Conservation (phyloP, 2,329 filamentous ascomycete species). For the Teratosphaeria gauchensis region DNA sequence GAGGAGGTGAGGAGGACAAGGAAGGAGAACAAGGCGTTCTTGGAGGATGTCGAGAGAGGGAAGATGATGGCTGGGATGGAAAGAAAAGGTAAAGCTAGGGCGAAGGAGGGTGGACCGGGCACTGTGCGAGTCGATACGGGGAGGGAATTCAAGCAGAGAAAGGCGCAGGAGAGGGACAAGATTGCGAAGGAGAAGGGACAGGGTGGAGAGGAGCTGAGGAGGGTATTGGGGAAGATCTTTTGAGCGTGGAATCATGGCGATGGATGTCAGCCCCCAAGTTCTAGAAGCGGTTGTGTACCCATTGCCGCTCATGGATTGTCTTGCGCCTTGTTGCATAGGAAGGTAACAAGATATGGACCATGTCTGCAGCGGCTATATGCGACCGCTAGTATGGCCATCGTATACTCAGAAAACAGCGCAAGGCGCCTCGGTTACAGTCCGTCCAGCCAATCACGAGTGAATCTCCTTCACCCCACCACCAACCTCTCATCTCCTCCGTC, state of each 20-base stretch:
- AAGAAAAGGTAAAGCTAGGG: conserved; percentile 35
- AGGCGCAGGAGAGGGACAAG: conserved; percentile 9
- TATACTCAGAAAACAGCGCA: too few species aligned
- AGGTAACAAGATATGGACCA: too few species aligned
- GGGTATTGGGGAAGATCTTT: conserved; percentile 13
- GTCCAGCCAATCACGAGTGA: too few species aligned
- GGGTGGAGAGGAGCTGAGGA: conserved; percentile 3
- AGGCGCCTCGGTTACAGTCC: too few species aligned
- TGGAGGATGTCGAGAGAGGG: conserved; percentile 66
- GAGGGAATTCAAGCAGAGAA: conserved; percentile 55
- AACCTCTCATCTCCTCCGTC: too few species aligned
- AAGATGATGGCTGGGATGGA: conserved; percentile 69
- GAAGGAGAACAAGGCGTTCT: conserved; percentile 72
- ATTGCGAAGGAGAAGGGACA: conserved; percentile 4
- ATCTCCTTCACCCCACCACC: too few species aligned
- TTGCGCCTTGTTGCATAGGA: too few species aligned
- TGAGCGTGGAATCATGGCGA: conserved; percentile 1
- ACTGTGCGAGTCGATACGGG: conserved; percentile 3
- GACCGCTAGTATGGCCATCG: too few species aligned
- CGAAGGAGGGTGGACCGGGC: conserved; percentile 15
- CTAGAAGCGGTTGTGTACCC: too few species aligned
- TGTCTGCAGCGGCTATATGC: too few species aligned
- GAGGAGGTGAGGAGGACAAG: conserved; percentile 68
- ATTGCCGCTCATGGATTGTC: too few species aligned
- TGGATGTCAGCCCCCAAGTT: too few species aligned